A percentile compares a stretch with the other conserved stretches of the same genome.
Conservation (phyloP, 2,329 filamentous ascomycete species). For the Pyrenophora teres region DNA sequence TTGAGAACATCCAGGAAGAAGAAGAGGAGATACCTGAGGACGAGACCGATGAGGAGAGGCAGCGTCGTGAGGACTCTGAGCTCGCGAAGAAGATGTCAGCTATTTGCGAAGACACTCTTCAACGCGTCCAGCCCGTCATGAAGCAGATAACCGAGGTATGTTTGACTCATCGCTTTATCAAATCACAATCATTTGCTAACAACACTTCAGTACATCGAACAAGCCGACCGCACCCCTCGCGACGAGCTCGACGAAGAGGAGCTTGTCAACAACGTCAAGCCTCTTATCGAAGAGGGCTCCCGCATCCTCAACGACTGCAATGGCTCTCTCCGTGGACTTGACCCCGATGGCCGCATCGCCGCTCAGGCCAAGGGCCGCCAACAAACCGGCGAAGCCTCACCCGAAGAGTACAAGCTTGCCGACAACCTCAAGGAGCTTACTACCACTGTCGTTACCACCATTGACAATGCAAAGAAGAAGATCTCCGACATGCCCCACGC, state of each 20-base stretch:
- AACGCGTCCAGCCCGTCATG: conserved; percentile 82
- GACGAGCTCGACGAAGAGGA: conserved; percentile 90
- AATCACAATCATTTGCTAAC: conserved; percentile 29
- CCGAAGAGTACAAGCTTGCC: conserved; percentile 83
- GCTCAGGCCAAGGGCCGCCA: conserved; percentile 83
- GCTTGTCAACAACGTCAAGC: conserved; percentile 83
- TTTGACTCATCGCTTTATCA: neutral
- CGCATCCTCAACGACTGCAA: conserved; percentile 85
- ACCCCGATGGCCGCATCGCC: conserved; percentile 85
- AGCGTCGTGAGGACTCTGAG: conserved; percentile 68
- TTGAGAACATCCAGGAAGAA: conserved; percentile 64
- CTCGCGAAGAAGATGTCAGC: conserved; percentile 75
- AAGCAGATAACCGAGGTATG: conserved; percentile 81
- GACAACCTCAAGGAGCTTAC: conserved; percentile 87
- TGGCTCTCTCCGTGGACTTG: conserved; percentile 81
- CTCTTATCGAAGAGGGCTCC: conserved; percentile 83
- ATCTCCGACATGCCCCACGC: conserved; percentile 90
- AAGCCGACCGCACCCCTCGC: conserved; percentile 77
- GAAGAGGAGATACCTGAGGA: conserved; percentile 60
- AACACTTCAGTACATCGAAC: conserved; percentile 69
- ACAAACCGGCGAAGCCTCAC: conserved; percentile 73
- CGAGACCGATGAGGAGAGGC: conserved; percentile 53
- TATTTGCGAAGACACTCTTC: conserved; percentile 77
- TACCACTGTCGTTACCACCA: conserved; percentile 76
- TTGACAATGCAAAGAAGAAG: conserved; percentile 86